phyloP scores from a whole-genome alignment of 192 early-diverging fungal genomes.

The Entomortierella beljakovae region DNA sequence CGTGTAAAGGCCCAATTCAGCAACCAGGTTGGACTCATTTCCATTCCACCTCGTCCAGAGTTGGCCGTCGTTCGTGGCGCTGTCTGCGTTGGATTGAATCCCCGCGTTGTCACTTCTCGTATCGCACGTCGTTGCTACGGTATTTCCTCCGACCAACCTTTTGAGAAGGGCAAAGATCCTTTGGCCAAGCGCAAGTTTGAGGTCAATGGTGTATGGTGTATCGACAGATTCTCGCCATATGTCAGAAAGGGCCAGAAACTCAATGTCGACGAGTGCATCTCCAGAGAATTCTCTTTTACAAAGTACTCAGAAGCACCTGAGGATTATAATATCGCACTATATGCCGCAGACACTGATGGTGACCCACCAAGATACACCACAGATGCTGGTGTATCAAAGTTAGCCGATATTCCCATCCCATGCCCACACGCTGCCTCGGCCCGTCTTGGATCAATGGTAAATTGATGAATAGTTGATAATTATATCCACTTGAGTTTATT shows the following conservation, averaged over 20 bases:
- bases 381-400: constrained; percentile 50
- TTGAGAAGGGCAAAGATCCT: constrained; percentile 58
- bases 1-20: constrained; percentile 47
- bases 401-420: constrained; percentile 56
- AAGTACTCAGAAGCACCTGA: constrained; percentile 55
- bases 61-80: constrained; percentile 64
- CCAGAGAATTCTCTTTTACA: constrained; percentile 54
- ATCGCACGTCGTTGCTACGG: constrained; percentile 58
- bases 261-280: constrained; percentile 45
- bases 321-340: constrained; percentile 51
- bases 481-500: background rate
- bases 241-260: constrained; percentile 53
- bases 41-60: constrained; percentile 58
- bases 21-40: constrained; percentile 38
- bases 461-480: background rate
- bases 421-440: constrained; percentile 41
- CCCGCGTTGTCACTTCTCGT: constrained; percentile 46
- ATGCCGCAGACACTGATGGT: constrained; percentile 50
- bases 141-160: constrained; percentile 53
- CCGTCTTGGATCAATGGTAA: constrained; percentile 39
- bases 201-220: constrained; percentile 56
- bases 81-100: constrained; percentile 53
- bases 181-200: constrained; percentile 51
- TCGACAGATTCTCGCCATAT: constrained; percentile 54
- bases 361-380: constrained; percentile 53